These are phyloP conservation scores for Zea mays DNA, from an alignment of 176 grass and related monocot genomes.

Conservation along the genomic window DNA sequence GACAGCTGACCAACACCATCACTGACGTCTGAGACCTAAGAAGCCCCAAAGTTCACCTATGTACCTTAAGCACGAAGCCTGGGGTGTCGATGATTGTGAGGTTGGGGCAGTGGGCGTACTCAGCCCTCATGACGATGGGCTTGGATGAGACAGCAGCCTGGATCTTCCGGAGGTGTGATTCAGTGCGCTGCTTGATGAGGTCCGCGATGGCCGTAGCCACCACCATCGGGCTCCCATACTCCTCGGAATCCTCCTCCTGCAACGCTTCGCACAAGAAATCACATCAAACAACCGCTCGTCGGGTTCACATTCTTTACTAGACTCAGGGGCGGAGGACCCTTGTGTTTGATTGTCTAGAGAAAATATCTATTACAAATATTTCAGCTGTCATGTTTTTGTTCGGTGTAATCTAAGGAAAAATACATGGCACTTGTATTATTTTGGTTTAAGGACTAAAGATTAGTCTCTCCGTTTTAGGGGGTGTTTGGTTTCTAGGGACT, in stretches of 20 bases:
- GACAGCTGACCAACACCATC: constrained; percentile 4
- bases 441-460: no score
- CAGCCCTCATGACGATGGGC: constrained; percentile 95
- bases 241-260: constrained; percentile 98
- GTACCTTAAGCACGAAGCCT: constrained; percentile 93
- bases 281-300: constrained; percentile 32
- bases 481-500: no score
- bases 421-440: no score
- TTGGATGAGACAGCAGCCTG: constrained; percentile 86
- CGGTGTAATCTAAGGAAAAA: no score
- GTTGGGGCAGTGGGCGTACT: constrained; percentile 97
- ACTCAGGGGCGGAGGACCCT: neutral
- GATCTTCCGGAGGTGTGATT: constrained; percentile 68
- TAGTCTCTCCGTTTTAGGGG: no score
- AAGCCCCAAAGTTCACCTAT: constrained; percentile 14
- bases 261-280: constrained; percentile 7
- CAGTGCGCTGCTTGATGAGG: constrained; percentile 86
- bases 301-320: constrained; percentile 14
- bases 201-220: constrained; percentile 73
- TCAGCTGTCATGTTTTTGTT: no score
- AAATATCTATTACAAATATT: no score
- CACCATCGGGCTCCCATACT: constrained; percentile 79
- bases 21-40: neutral
- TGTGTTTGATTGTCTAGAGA: no score
- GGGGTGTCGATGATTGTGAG: constrained; percentile 99